Percentiles rank a stretch among this genome's conserved stretches.
phyloP scores from a whole-genome alignment of 2,329 filamentous ascomycete genomes.

The Fonsecaea pugnacius region DNA sequence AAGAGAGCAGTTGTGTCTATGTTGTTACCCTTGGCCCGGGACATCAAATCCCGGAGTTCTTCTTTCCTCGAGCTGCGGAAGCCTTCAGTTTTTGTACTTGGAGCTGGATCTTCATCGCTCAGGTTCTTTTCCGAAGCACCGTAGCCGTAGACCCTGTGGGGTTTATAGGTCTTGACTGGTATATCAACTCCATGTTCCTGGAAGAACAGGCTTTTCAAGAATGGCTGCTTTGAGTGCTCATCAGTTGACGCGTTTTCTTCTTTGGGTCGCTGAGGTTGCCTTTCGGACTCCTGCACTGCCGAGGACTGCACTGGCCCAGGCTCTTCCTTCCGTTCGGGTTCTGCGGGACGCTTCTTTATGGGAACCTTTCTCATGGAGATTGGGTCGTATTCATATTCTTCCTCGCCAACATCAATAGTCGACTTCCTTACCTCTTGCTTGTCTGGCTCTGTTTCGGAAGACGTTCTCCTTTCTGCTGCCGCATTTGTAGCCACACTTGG shows the following conservation, averaged over 20 bases:
- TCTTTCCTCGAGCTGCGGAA: conserved; percentile 30
- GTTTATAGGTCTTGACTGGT: conserved; percentile 35
- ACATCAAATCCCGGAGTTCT: conserved; percentile 29
- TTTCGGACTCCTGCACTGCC: not conserved
- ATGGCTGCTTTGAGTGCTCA: conserved; percentile 15
- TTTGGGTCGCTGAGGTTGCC: not conserved
- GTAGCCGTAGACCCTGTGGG: conserved; percentile 35
- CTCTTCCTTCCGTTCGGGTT: not conserved
- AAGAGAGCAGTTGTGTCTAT: conserved; percentile 36
- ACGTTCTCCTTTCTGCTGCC: not conserved
- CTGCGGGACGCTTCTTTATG: conserved; percentile 26
- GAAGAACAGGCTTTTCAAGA: conserved; percentile 32
- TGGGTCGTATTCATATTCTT: conserved; percentile 47
- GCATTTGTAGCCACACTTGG: conserved; percentile 4
- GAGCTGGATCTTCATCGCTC: not conserved
- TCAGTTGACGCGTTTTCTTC: not conserved
- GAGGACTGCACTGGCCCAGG: not conserved
- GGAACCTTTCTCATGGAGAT: conserved; percentile 49
- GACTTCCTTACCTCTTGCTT: not conserved
- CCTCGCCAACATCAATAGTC: conserved; percentile 7
- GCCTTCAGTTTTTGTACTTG: not conserved
- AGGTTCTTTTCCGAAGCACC: conserved; percentile 17
- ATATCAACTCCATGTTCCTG: conserved; percentile 37
- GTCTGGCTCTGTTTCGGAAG: not conserved
- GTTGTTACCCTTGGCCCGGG: conserved; percentile 32